These are phyloP conservation scores for Phycomyces nitens DNA, from an alignment of 192 early-diverging fungal species.

Conservation along the genomic window DNA sequence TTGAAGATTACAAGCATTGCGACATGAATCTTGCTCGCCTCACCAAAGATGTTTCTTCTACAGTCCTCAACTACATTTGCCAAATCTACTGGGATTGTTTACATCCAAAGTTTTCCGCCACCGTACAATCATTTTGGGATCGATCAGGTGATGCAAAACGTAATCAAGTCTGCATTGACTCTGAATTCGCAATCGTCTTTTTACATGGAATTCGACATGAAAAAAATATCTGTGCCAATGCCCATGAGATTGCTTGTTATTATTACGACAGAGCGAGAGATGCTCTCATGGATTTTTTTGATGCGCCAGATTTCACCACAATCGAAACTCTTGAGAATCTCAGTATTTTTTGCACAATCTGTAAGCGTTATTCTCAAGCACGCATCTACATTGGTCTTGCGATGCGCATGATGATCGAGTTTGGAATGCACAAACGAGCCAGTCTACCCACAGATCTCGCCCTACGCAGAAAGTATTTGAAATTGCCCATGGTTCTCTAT, in stretches of 20 bases:
- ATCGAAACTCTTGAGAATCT: slow-evolving; percentile 35
- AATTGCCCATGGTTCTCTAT: slow-evolving; percentile 32
- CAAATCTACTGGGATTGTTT: slow-evolving; percentile 39
- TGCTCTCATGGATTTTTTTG: slow-evolving; percentile 32
- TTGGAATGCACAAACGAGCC: slow-evolving; percentile 27
- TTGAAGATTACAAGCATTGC: slow-evolving; percentile 15
- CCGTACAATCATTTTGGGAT: slow-evolving; percentile 35
- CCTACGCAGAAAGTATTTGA: slow-evolving; percentile 25
- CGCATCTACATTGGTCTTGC: slow-evolving; percentile 33
- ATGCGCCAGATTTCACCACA: slow-evolving; percentile 30
- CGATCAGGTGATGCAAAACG: slow-evolving; percentile 26
- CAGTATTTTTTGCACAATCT: slow-evolving; percentile 30
- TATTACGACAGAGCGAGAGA: slow-evolving; percentile 32
- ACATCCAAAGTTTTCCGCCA: slow-evolving; percentile 30
- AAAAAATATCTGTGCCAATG: slow-evolving; percentile 25
- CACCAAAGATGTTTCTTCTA: slow-evolving; percentile 24
- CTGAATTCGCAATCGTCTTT: slow-evolving; percentile 34
- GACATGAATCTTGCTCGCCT: slow-evolving; percentile 14
- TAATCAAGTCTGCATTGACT: slow-evolving; percentile 36
- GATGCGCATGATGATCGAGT: slow-evolving; percentile 33
- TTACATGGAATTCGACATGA: slow-evolving; percentile 34
- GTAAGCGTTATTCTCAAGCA: slow-evolving; percentile 33
- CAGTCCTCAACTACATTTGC: slow-evolving; percentile 25
- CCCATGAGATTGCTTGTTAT: slow-evolving; percentile 17
- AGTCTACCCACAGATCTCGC: slow-evolving; percentile 15